Evolutionary conservation across 441 rosid species (phyloP).

Genomic region (Erysimum cheiri): DNA sequence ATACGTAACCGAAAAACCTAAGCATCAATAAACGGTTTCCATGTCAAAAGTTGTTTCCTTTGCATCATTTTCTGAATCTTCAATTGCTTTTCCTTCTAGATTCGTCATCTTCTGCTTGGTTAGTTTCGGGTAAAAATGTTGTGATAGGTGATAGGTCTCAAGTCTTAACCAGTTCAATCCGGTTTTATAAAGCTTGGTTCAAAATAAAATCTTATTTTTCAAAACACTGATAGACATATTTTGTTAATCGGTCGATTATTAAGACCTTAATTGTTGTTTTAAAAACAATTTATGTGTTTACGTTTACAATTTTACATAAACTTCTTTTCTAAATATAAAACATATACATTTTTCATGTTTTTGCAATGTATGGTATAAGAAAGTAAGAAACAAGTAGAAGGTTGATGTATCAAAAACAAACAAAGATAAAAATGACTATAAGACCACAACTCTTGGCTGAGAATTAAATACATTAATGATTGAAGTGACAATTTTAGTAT

Average conservation of each 20-base stretch:
- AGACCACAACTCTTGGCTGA: constrained; percentile 37
- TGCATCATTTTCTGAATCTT: constrained; percentile 17
- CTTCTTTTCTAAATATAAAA: too few relatives aligned
- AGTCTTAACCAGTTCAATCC: not conserved
- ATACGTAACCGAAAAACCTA: constrained; percentile 29
- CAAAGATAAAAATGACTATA: not conserved
- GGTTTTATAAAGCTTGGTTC: not conserved
- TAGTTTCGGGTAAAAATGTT: not conserved
- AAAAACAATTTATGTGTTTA: too few relatives aligned
- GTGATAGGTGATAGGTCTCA: not conserved
- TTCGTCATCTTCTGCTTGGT: not conserved
- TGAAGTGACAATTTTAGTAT: constrained; percentile 21
- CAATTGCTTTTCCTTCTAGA: not conserved
- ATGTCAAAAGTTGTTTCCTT: constrained; percentile 27
- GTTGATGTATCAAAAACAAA: constrained; percentile 13
- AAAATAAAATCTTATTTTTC: not conserved
- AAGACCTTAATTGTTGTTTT: not conserved
- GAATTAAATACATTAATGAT: constrained; percentile 12
- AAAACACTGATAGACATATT: too few relatives aligned
- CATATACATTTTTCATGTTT: not conserved
- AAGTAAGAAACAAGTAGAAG: too few relatives aligned
- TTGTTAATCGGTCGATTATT: not conserved
- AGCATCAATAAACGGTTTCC: not conserved
- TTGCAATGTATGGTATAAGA: not conserved
- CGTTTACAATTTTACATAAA: not conserved